phyloP scores from a whole-genome alignment of 1,139 yeast genomes.

The Pichia sp. region DNA sequence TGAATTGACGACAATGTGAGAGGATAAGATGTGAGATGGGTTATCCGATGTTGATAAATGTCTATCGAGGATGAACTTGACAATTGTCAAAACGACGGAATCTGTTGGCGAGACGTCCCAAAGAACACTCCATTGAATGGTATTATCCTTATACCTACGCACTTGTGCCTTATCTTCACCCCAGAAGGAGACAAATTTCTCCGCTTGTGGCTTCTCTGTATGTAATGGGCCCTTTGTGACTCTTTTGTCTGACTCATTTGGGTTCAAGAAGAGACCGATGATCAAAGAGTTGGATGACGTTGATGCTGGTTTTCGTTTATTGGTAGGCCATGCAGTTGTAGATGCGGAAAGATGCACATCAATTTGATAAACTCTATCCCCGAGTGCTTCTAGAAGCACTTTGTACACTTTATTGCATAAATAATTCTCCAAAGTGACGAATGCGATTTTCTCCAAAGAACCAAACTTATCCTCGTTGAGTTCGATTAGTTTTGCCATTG shows the following conservation, averaged over 20 bases:
- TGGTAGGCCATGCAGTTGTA: constrained; percentile 33
- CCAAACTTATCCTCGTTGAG: constrained; percentile 41
- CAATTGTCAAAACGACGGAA: constrained; percentile 61
- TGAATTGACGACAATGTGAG: constrained; percentile 35
- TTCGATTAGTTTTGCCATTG: constrained; percentile 23
- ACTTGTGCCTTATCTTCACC: constrained; percentile 71
- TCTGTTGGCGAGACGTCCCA: constrained; percentile 54
- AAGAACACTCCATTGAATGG: constrained; percentile 81
- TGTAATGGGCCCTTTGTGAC: constrained; percentile 80
- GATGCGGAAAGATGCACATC: constrained; percentile 29
- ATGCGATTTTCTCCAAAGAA: constrained; percentile 67
- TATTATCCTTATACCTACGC: constrained; percentile 87
- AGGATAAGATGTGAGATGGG: constrained; percentile 32
- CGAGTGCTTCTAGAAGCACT: constrained; percentile 58
- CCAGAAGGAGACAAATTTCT: constrained; percentile 80
- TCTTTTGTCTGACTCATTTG: constrained; percentile 68
- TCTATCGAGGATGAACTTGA: constrained; percentile 52
- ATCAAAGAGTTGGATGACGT: constrained; percentile 28
- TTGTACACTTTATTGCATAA: constrained; percentile 53
- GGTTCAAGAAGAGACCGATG: constrained; percentile 65
- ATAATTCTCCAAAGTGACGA: constrained; percentile 62
- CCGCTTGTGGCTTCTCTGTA: constrained; percentile 47
- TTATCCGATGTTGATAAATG: constrained; percentile 38
- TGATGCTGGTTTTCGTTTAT: constrained; percentile 47
- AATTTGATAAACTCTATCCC: constrained; percentile 49